phyloP scores from a whole-genome alignment of 2,329 filamentous ascomycete genomes.

The Whalleya microplaca region DNA sequence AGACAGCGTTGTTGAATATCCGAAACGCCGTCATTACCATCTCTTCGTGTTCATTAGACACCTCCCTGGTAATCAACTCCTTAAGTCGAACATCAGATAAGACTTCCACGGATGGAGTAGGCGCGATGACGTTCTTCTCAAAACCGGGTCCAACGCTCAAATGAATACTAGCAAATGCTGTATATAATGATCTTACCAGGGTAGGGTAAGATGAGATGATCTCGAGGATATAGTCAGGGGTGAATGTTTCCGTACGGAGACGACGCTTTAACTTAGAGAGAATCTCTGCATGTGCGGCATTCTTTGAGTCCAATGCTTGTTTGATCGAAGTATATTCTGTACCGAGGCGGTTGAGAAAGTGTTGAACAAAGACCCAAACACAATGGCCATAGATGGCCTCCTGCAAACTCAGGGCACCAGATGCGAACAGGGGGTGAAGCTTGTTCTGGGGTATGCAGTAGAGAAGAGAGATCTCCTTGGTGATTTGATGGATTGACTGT shows the following conservation, averaged over 20 bases:
- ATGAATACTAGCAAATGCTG: conserved; percentile 89
- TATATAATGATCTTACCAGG: conserved; percentile 84
- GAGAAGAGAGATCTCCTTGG: conserved; percentile 94
- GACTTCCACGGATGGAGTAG: conserved; percentile 66
- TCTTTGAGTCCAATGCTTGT: conserved; percentile 77
- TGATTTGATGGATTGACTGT: conserved; percentile 96
- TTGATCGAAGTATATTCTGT: conserved; percentile 89
- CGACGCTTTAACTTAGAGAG: conserved; percentile 94
- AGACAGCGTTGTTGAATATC: conserved; percentile 88
- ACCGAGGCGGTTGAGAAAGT: conserved; percentile 94
- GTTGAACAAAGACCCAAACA: conserved; percentile 96
- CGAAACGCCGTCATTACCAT: conserved; percentile 98
- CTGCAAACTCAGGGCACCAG: conserved; percentile 85
- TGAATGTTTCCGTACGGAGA: conserved; percentile 95
- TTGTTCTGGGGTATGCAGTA: conserved; percentile 99
- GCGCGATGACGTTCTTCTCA: conserved; percentile 55
- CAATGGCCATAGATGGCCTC: conserved; percentile 98
- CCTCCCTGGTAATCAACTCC: conserved; percentile 77
- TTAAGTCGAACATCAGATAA: conserved; percentile 75
- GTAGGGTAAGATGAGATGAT: conserved; percentile 92
- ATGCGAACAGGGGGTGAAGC: conserved; percentile 87
- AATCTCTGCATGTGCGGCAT: conserved; percentile 83
- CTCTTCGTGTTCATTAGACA: conserved; percentile 90
- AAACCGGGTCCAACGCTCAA: conserved; percentile 59
- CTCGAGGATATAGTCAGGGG: conserved; percentile 95